A percentile compares a stretch with the other conserved stretches of the same genome.
These are phyloP conservation scores for Pseudogymnoascus sp. DNA, from an alignment of 2,329 filamentous ascomycete genomes.

Conservation along the genomic window DNA sequence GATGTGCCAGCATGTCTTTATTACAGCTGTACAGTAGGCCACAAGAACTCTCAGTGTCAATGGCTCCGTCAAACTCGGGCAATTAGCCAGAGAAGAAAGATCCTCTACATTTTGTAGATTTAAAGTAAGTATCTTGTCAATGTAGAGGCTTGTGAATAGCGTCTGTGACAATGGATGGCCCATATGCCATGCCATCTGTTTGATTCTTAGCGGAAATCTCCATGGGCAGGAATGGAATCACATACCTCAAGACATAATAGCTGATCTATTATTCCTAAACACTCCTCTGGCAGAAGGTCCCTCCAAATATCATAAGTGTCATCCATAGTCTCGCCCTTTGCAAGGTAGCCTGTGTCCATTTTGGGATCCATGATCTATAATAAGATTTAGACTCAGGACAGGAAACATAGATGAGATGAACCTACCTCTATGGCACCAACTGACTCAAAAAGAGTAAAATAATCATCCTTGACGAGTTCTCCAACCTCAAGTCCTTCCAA, in stretches of 20 bases:
- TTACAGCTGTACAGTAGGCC: slow-evolving; percentile 75
- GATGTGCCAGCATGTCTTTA: slow-evolving; percentile 76
- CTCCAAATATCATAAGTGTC: slow-evolving; percentile 69
- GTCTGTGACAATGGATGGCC: slow-evolving; percentile 96
- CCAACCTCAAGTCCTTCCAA: slow-evolving; percentile 63
- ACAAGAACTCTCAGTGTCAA: slow-evolving; percentile 59
- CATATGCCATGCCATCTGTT: slow-evolving; percentile 87
- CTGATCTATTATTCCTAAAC: slow-evolving; percentile 91
- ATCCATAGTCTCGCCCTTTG: slow-evolving; percentile 71
- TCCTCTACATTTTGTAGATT: slow-evolving; percentile 55
- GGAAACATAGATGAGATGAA: slow-evolving; percentile 7
- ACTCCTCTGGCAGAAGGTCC: slow-evolving; percentile 64
- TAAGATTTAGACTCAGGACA: neutral
- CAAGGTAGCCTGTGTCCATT: slow-evolving; percentile 90
- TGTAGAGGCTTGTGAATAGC: slow-evolving; percentile 83
- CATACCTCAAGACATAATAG: slow-evolving; percentile 76
- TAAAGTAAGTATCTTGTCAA: slow-evolving; percentile 73
- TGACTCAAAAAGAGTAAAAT: slow-evolving; percentile 89
- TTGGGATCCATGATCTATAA: slow-evolving; percentile 93
- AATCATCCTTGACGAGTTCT: slow-evolving; percentile 85
- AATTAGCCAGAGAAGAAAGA: slow-evolving; percentile 15
- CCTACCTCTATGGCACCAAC: slow-evolving; percentile 74
- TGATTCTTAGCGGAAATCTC: slow-evolving; percentile 10
- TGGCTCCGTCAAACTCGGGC: slow-evolving; percentile 28
- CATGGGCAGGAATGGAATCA: neutral